Evolutionary conservation across 352 stramenopile species (phyloP).

Genomic region (Phytopythium kandeliae): DNA sequence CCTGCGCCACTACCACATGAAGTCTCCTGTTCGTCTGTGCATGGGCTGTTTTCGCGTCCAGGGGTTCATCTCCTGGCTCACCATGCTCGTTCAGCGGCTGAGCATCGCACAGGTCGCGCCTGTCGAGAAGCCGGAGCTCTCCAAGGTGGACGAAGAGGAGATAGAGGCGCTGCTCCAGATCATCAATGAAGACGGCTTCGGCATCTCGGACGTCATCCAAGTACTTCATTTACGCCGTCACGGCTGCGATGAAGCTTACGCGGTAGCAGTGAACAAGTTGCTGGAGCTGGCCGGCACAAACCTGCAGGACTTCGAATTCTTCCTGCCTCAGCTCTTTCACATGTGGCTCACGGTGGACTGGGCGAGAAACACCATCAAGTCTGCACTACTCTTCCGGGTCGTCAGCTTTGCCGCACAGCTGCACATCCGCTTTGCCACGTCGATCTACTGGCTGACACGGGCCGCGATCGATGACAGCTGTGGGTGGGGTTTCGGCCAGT

Average conservation of each 20-base stretch:
- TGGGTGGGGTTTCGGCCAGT: conserved; percentile 76
- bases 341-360: conserved; percentile 82
- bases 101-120: conserved; percentile 41
- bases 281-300: conserved; percentile 55
- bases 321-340: conserved; percentile 79
- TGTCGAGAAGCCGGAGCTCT: conserved; percentile 25
- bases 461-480: conserved; percentile 76
- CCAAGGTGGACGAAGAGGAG: conserved; percentile 55
- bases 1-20: conserved; percentile 59
- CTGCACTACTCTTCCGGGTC: conserved; percentile 64
- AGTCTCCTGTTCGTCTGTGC: conserved; percentile 58
- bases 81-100: conserved; percentile 58
- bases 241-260: conserved; percentile 68
- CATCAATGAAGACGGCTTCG: conserved; percentile 48
- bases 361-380: conserved; percentile 69
- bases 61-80: conserved; percentile 56
- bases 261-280: conserved; percentile 61
- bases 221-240: conserved; percentile 77
- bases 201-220: conserved; percentile 77
- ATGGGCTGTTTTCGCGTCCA: conserved; percentile 74
- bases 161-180: conserved; percentile 44
- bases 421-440: conserved; percentile 72
- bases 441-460: conserved; percentile 75
- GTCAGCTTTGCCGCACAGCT: conserved; percentile 66
- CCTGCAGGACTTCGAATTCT: conserved; percentile 80